Conservation (phyloP, 306 rosid genomes). For the Ceratonia siliqua region DNA sequence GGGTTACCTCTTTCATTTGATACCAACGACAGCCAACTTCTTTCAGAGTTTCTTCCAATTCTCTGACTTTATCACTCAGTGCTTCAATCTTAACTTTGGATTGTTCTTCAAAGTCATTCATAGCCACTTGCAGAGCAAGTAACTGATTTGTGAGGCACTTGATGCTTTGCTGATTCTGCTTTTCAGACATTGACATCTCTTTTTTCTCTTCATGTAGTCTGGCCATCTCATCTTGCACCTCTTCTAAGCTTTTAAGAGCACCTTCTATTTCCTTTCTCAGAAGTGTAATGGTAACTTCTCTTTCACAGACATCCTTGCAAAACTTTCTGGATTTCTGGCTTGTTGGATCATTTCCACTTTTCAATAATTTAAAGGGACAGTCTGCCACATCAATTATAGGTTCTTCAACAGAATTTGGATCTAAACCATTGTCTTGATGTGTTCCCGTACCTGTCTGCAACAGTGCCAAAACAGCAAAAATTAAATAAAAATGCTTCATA, state of each 20-base stretch:
- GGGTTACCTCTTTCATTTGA: slow-evolving; percentile 65
- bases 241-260: slow-evolving; percentile 78
- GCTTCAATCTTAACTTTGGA: slow-evolving; percentile 56
- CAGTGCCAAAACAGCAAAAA: slow-evolving; percentile 47
- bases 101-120: slow-evolving; percentile 63
- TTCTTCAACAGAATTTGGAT: slow-evolving; percentile 36
- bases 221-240: slow-evolving; percentile 79
- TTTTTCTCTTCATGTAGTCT: slow-evolving; percentile 67
- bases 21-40: slow-evolving; percentile 61
- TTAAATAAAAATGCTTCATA: slow-evolving; percentile 38
- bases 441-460: slow-evolving; percentile 65
- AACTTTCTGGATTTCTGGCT: slow-evolving; percentile 35
- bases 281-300: slow-evolving; percentile 68
- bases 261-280: slow-evolving; percentile 80
- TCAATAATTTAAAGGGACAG: slow-evolving; percentile 36
- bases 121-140: slow-evolving; percentile 55
- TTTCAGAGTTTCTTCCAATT: slow-evolving; percentile 52
- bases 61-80: slow-evolving; percentile 48
- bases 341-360: slow-evolving; percentile 32
- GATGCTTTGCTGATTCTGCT: slow-evolving; percentile 55
- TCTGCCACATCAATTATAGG: slow-evolving; percentile 34
- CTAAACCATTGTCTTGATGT: slow-evolving; percentile 36
- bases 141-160: slow-evolving; percentile 49
- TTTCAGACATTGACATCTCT: slow-evolving; percentile 58
- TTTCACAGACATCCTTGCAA: slow-evolving; percentile 43